Base-by-base conservation (phyloP, 1,139 yeast species). In the Lodderomyces oxycetoniae region DNA sequence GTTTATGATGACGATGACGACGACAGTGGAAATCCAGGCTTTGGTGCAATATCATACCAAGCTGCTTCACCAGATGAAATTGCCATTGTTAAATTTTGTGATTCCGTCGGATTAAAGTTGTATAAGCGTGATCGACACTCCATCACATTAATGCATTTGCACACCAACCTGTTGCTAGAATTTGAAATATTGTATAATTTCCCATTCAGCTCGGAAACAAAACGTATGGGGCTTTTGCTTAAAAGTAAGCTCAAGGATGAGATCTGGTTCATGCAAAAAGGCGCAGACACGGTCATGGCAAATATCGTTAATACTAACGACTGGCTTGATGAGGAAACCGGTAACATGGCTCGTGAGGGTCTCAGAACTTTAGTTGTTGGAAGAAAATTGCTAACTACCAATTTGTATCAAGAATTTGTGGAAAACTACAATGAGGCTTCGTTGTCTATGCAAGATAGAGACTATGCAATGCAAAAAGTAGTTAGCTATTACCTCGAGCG, bases 41-140 rank as follows among this genome's bases (percentile, higher is more conserved):
- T 30, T 21, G 42, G 43, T 1, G 41, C 39, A 0, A 54, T 85
- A 7, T 72, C 87, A 2, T 93, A 89, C 54, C 99, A 93, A 58
- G 98, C 98, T 0, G 96, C 97, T 0, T 89, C 97, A 0, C 99
- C 99, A 0, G 99, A 93, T 63, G 99, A 93, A 57, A 80, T 91
- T 44, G 98, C 99, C 14, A 91, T 93, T 46, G 97, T 93, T 19
- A 83, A 83, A 52, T 93, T 88, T 63, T 85, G 96, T 1, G 94
- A 86, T 43, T 57, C 67, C 4, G 93, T 89, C 22, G 99, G 98
- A 0, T 63, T 93, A 30, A 75, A 86, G 8, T 67, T 93, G 33
- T 69, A 72, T 41, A 81, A 78, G 48, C 76, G 99, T 49, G 98
- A 93, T 55, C 74, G 98, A 37, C 72, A 74, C 38, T 74, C 81